Conservation (phyloP, 23 red algal species). For the Pyropia yezoensis region DNA sequence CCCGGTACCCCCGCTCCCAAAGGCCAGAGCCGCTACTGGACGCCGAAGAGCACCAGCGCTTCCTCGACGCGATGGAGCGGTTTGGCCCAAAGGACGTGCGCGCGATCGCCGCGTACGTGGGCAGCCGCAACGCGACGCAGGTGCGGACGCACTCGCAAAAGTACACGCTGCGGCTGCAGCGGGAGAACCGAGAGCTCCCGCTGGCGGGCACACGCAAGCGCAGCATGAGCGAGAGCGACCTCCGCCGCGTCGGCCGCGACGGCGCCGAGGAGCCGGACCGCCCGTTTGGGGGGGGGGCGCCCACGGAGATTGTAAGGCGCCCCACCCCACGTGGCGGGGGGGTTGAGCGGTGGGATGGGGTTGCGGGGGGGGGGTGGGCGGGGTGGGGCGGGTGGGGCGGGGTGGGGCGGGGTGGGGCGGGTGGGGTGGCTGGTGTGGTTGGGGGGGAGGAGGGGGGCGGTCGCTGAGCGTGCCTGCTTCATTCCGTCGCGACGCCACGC, state of each 20-base stretch:
- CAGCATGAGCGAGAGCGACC: conserved; percentile 4
- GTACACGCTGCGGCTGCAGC: conserved; percentile 62
- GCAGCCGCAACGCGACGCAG: conserved; percentile 71
- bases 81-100: conserved; percentile 68
- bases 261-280: background rate
- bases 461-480: too few species aligned
- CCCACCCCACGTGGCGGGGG: too few species aligned
- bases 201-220: background rate
- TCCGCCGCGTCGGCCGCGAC: conserved; percentile 2
- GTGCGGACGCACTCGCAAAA: conserved; percentile 90
- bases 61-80: conserved; percentile 63
- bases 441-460: too few species aligned
- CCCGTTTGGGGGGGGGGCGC: too few species aligned
- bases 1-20: conserved; percentile 6
- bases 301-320: too few species aligned
- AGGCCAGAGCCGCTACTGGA: conserved; percentile 63
- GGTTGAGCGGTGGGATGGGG: too few species aligned
- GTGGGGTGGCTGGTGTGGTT: too few species aligned
- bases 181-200: conserved; percentile 15
- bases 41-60: conserved; percentile 70
- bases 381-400: too few species aligned
- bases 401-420: too few species aligned
- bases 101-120: conserved; percentile 70
- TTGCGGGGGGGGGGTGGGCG: too few species aligned
- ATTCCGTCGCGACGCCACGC: too few species aligned